Percentiles rank a stretch among this genome's conserved stretches.
These are phyloP conservation scores for Aspergillus nomiae DNA, from an alignment of 2,329 filamentous ascomycete species.

Conservation along the genomic window DNA sequence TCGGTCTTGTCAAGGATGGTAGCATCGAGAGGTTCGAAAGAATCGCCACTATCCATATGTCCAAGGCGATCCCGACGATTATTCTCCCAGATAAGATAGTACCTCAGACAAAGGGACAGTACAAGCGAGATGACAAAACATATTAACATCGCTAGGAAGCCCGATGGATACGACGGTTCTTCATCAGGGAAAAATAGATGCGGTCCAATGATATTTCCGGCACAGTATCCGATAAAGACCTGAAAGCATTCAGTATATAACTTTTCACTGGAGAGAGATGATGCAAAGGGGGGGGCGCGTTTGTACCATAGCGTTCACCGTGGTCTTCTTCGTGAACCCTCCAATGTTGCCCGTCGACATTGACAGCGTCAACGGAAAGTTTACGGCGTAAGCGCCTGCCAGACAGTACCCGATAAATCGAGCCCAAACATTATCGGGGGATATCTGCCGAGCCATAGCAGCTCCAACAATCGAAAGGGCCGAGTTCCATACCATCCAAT, in stretches of 20 bases:
- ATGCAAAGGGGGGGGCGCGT: too few species aligned
- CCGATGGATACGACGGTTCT: constrained; percentile 31
- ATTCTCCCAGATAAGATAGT: too few species aligned
- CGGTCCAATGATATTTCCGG: constrained; percentile 49
- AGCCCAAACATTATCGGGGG: too few species aligned
- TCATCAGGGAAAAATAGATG: constrained; percentile 44
- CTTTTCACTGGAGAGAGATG: too few species aligned
- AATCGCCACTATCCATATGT: not conserved
- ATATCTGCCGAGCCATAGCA: too few species aligned
- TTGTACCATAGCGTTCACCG: constrained; percentile 43
- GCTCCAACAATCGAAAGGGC: too few species aligned
- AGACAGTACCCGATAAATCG: constrained; percentile 14
- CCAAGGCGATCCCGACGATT: not conserved
- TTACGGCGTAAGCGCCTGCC: constrained; percentile 38
- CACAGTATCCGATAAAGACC: constrained; percentile 45
- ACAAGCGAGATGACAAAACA: not conserved
- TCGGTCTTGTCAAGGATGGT: not conserved
- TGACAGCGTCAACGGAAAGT: constrained; percentile 41
- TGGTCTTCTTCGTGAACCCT: constrained; percentile 53
- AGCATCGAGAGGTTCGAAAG: too few species aligned
- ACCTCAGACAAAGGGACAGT: too few species aligned
- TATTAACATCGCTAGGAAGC: not conserved
- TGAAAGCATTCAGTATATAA: too few species aligned
- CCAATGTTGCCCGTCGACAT: constrained; percentile 50
- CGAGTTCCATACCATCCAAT: too few species aligned